Evolutionary conservation across 1,139 yeast species (phyloP), one percentile per base, ranked within the genome.

Genomic region (Komagataea norvegica): DNA sequence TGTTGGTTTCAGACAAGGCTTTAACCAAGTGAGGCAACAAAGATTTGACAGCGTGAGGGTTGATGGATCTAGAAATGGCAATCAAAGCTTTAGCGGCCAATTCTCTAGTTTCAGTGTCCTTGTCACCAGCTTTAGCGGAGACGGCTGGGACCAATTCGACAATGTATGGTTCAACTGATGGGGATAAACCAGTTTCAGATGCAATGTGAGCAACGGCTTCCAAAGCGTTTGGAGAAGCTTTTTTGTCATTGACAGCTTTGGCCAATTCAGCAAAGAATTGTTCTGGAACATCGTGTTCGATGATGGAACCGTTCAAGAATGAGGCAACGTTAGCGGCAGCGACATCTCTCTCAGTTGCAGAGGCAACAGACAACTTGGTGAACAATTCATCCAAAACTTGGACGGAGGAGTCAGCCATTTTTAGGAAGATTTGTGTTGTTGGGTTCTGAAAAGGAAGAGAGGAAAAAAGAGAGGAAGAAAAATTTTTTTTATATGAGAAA

Each of bases 261-360:
- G 74, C 72, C 65, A 91, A 77, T 64, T 83, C 79, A 47, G 65
- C 67, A 66, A 89, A 86, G 77, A 89, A 88, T 63, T 79, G 80
- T 61, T 74, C 80, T 59, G 99, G 98, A 54, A 89, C 94, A 70
- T 89, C 97, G 71, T 91, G 97, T 74, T 91, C 98, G 66, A 89
- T 91, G 69, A 89, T 88, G 60, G 93, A 86, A 54, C 96, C 94
- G 72, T 89, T 91, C 70, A 91, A 77, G 75, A 91, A 89, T 48
- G 94, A 79, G 53, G 97, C 79, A 61, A 91, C 85, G 65, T 86
- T 87, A 59, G 83, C 66, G 63, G 96, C 93, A 63, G 95, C 93
- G 62, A 77, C 81, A 49, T 77, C 80, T 68, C 89, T 79, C 64
- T 80, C 82, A 59, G 87, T 96, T 42, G 78, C 65, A 54, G 81